Percentiles rank a stretch among this genome's conserved stretches.
These are phyloP conservation scores for Neospermospora avenae DNA, from an alignment of 2,329 filamentous ascomycete species.

Conservation along the genomic window DNA sequence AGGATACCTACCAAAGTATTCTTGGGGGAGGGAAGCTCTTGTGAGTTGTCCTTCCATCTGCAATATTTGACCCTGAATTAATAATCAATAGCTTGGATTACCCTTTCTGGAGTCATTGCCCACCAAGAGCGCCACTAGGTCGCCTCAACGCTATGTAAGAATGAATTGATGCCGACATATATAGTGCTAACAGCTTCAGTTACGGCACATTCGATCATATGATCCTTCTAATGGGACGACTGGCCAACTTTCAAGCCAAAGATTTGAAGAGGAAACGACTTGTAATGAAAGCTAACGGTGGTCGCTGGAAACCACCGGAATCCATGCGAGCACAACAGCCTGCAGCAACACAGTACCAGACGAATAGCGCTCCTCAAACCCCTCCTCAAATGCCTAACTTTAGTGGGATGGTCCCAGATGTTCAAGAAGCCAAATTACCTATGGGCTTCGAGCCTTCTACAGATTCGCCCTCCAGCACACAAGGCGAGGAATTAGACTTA, in stretches of 20 bases:
- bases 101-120: slow-evolving; percentile 78
- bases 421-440: slow-evolving; percentile 29
- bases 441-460: slow-evolving; percentile 30
- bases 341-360: slow-evolving; percentile 6
- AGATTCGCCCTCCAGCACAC: slow-evolving; percentile 24
- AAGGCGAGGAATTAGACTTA: slow-evolving; percentile 28
- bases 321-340: slow-evolving; percentile 12
- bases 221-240: slow-evolving; percentile 73
- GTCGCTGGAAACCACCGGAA: slow-evolving; percentile 34
- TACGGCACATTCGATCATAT: slow-evolving; percentile 90
- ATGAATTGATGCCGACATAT: neutral
- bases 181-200: slow-evolving; percentile 41
- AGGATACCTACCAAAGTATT: slow-evolving; percentile 88
- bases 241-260: slow-evolving; percentile 73
- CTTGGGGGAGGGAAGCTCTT: slow-evolving; percentile 81
- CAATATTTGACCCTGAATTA: neutral
- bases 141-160: slow-evolving; percentile 68
- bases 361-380: slow-evolving; percentile 16
- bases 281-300: slow-evolving; percentile 53
- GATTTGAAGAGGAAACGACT: slow-evolving; percentile 77
- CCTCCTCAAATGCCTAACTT: slow-evolving; percentile 27
- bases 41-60: slow-evolving; percentile 52
- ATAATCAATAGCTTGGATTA: slow-evolving; percentile 55
- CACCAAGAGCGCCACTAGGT: slow-evolving; percentile 77
- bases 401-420: slow-evolving; percentile 32